Evolutionary conservation across 495 filamentous ascomycete species (phyloP), one percentile per base, ranked within the genome.

Genomic region (Pyrenopolyporus hunteri): DNA sequence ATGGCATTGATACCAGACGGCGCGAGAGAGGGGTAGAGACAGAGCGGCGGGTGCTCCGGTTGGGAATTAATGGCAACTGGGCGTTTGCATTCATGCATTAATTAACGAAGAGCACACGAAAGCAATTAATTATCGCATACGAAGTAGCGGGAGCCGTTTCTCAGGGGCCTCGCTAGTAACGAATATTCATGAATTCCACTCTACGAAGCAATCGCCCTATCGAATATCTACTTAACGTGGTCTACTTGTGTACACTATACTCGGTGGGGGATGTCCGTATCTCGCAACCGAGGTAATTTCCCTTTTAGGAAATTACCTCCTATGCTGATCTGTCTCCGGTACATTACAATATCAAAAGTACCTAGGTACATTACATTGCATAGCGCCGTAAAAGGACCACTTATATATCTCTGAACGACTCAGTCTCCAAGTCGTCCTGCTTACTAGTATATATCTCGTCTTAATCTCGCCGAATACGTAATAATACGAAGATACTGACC

Each of bases 21-120:
- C 32, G 46, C 4, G 33, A 26, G 59, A 31, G 44, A 44, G 13
- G 39, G n/a, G n/a, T n/a, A 5, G 22, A 31, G 56, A 31, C 35
- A 44, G 13, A 55, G 22, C 16, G 40, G 26, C 9, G 40, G 28
- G 11, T 13, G 31, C 13, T 28, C 40, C 4, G 35, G 48, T 51
- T 7, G 37, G 23, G 33, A 35, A 48, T 22, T 22, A 13, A 46
- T 52, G 39, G 42, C 5, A 47, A 17, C 4, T 20, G 52, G n/a
- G 52, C 26, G 53, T 53, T 54, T 63, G 45, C 52, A 53, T 64
- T n/a, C n/a, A n/a, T n/a, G n/a, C n/a, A n/a, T n/a, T n/a, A n/a
- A n/a, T n/a, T 54, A 31, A 36, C 13, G 29, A 31, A 16, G 36
- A 39, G 11, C 28, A 58, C 28, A 40, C 8, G 10, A 32, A 23